Percentiles rank a stretch among this genome's conserved stretches.
These are phyloP conservation scores for Ustilago cynodontis DNA, from an alignment of 1,284 basidiomycete genomes.

Conservation along the genomic window DNA sequence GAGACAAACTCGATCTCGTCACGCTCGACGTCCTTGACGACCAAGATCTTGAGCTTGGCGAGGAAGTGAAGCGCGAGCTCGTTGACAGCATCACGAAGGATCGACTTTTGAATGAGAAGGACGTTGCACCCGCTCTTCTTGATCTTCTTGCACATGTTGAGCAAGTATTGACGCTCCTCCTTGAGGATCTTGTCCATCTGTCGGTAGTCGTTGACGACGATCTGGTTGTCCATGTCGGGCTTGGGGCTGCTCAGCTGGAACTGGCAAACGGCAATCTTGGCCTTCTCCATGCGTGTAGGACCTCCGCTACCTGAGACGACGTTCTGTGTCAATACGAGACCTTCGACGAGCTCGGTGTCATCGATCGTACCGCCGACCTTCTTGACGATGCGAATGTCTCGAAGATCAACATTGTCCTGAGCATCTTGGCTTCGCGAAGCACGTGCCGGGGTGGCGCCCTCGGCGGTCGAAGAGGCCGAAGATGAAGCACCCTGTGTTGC, in stretches of 20 bases:
- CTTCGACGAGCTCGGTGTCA: conserved; percentile 96
- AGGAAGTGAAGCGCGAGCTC: conserved; percentile 99
- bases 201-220: conserved; percentile 98
- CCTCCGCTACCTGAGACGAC: conserved; percentile 91
- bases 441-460: conserved; percentile 4
- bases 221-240: conserved; percentile 99
- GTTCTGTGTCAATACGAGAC: conserved; percentile 95
- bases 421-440: conserved; percentile 28
- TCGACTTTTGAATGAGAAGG: conserved; percentile 97
- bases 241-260: conserved; percentile 98
- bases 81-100: conserved; percentile 97
- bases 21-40: conserved; percentile 97
- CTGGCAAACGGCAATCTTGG: conserved; percentile 97
- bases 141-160: conserved; percentile 99
- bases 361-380: conserved; percentile 99
- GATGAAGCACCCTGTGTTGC: conserved; percentile 72
- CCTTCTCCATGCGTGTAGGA: conserved; percentile 95
- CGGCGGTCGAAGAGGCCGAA: conserved; percentile 83
- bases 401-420: conserved; percentile 80
- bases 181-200: conserved; percentile 99
- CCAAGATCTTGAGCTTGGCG: conserved; percentile 95
- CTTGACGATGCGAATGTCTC: conserved; percentile 96
- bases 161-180: conserved; percentile 96
- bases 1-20: conserved; percentile 98
- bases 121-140: conserved; percentile 99